phyloP scores from a whole-genome alignment of 306 rosid species.

The Prinsepia uniflora region DNA sequence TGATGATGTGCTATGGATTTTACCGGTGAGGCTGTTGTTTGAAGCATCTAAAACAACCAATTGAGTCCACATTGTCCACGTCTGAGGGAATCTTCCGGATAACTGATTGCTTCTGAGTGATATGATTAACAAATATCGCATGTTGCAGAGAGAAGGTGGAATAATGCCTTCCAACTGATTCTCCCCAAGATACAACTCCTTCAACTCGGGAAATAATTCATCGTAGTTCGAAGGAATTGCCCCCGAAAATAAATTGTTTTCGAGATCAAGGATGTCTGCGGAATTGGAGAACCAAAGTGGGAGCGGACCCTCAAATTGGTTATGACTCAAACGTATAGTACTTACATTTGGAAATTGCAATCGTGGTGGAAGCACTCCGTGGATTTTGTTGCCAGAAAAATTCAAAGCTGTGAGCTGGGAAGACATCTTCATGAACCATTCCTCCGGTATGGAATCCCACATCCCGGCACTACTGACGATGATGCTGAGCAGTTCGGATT shows the following conservation, averaged over 20 bases:
- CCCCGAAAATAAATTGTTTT: conserved; percentile 37
- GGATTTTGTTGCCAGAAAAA: conserved; percentile 31
- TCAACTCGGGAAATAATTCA: not conserved
- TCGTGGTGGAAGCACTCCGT: conserved; percentile 30
- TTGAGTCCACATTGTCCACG: conserved; percentile 25
- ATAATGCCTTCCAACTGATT: conserved; percentile 34
- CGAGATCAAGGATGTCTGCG: conserved; percentile 26
- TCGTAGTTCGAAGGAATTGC: conserved; percentile 25
- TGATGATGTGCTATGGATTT: conserved; percentile 26
- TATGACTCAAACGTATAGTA: conserved; percentile 28
- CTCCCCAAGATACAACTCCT: conserved; percentile 26
- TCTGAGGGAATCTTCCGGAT: conserved; percentile 29
- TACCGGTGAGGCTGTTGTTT: conserved; percentile 33
- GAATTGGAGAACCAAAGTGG: conserved; percentile 7
- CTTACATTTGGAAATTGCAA: not conserved
- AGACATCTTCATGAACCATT: conserved; percentile 40
- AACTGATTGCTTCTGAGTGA: conserved; percentile 36
- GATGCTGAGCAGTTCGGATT: not conserved
- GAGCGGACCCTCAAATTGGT: conserved; percentile 28
- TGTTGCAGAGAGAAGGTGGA: conserved; percentile 30
- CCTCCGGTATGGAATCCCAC: conserved; percentile 23
- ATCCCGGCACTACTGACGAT: conserved; percentile 39
- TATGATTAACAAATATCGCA: conserved; percentile 11
- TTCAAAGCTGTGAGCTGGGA: not conserved
- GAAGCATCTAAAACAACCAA: conserved; percentile 32